phyloP scores from a whole-genome alignment of 2,329 filamentous ascomycete species.

The Ophiosphaerella narmari region DNA sequence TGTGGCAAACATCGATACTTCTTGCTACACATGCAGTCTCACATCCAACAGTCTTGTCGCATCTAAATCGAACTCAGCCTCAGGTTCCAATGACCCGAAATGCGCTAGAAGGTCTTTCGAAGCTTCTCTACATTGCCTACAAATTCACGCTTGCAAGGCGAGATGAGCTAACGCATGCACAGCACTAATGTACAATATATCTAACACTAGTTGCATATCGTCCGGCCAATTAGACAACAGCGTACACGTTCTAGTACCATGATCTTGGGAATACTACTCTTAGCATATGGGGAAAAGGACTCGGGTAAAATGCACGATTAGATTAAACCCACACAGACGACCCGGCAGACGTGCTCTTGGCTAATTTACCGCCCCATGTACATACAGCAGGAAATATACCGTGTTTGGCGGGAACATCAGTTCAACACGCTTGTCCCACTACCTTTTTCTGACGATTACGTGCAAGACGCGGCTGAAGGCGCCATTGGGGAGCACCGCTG shows the following conservation, averaged over 20 bases:
- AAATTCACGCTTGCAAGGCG: conserved; percentile 9
- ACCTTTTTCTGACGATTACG: not conserved
- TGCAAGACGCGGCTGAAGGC: conserved; percentile 1
- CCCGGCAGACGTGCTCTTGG: conserved; percentile 15
- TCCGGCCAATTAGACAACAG: conserved; percentile 6
- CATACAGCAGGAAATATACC: conserved; percentile 8
- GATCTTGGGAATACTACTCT: conserved; percentile 6
- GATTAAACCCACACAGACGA: conserved; percentile 6
- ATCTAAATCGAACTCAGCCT: conserved; percentile 11
- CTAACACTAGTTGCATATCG: conserved; percentile 1
- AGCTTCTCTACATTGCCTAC: conserved; percentile 17
- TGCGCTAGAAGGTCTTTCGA: conserved; percentile 22
- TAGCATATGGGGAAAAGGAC: conserved; percentile 7
- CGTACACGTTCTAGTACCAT: conserved; percentile 3
- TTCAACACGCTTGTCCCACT: conserved; percentile 6
- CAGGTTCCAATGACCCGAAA: conserved; percentile 7
- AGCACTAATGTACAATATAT: conserved; percentile 15
- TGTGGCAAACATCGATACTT: no score
- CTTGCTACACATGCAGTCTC: no score
- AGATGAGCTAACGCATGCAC: conserved; percentile 5
- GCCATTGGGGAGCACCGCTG: not conserved
- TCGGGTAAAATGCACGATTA: conserved; percentile 22
- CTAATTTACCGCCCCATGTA: conserved; percentile 12
- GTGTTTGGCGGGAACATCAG: conserved; percentile 9
- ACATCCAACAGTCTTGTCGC: no score